phyloP scores from a whole-genome alignment of 257 asterid genomes.

The Thymus mandschuricus region DNA sequence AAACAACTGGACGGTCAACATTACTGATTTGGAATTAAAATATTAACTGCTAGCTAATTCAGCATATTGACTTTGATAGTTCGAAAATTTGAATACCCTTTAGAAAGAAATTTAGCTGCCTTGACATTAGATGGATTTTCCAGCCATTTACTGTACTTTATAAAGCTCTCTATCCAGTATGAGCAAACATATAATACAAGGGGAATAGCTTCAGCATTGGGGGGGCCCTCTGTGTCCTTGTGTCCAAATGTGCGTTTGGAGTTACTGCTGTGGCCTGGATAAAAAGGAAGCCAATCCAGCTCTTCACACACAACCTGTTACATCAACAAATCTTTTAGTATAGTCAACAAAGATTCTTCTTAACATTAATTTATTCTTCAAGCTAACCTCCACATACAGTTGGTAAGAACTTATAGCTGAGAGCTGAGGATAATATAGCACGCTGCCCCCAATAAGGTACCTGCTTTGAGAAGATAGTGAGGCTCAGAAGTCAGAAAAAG shows the following conservation, averaged over 20 bases:
- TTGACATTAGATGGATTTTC: slow-evolving; percentile 80
- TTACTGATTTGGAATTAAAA: slow-evolving; percentile 13
- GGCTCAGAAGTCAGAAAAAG: not conserved
- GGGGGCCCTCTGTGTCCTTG: slow-evolving; percentile 59
- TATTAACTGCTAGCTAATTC: not conserved
- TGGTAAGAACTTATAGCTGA: slow-evolving; percentile 97
- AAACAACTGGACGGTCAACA: slow-evolving; percentile 29
- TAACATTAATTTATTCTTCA: slow-evolving; percentile 30
- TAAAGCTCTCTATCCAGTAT: slow-evolving; percentile 92
- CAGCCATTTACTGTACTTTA: slow-evolving; percentile 92
- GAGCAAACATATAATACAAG: slow-evolving; percentile 78
- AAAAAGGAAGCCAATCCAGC: slow-evolving; percentile 97
- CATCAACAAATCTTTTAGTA: slow-evolving; percentile 30
- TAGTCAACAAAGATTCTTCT: slow-evolving; percentile 31
- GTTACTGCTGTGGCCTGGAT: slow-evolving; percentile 67
- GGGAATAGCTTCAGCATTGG: slow-evolving; percentile 80
- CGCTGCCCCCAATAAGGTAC: slow-evolving; percentile 92
- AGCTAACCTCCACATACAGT: slow-evolving; percentile 99
- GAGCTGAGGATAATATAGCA: slow-evolving; percentile 93
- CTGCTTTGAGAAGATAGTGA: slow-evolving; percentile 48
- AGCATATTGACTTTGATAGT: slow-evolving; percentile 24
- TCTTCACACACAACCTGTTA: slow-evolving; percentile 97
- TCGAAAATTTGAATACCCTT: slow-evolving; percentile 60
- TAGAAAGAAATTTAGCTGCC: slow-evolving; percentile 90
- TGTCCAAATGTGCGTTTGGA: slow-evolving; percentile 53